Evolutionary conservation across 345 rosid genomes (phyloP), one percentile per base, ranked within the genome.

Genomic region (Ceriops decandra): DNA sequence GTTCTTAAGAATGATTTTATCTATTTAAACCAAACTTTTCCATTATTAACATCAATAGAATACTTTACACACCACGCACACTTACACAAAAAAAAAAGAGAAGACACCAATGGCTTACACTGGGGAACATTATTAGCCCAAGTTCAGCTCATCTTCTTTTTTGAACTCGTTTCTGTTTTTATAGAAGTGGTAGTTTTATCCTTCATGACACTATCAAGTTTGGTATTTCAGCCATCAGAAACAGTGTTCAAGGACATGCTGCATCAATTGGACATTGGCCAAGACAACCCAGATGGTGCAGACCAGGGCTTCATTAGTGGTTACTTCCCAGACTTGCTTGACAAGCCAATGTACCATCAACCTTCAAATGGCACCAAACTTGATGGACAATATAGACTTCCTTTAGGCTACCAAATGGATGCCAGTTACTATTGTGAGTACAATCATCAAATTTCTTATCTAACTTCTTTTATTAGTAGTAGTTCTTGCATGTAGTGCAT

Each of bases 341-440:
- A 87, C 72, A 76, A 77, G 76, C 97, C 98, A 22, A 76, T 92
- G 83, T 95, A 88, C 82, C 72, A 69, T 77, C 93, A 96, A 38
- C 80, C 90, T 9, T 3, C 30, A 16, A 95, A 92, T 65, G 86
- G 78, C 24, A 67, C 85, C 49, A 71, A 68, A 27, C 89, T 90
- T 21, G 77, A 80, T 27, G 98, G 98, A 33, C 79, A 77, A 17
- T 95, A 81, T 60, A 88, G 99, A 77, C 98, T 95, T 78, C 96
- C 98, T 57, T 65, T 95, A 71, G 98, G 99, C 17, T 95, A 95
- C 74, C 98, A 95, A 85, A 95, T 95, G 99, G 99, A 95, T 64
- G 99, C 99, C 19, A 74, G 93, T 33, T 95, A 95, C 65, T 95
- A 80, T 57, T 91, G 98, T 95, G 61, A 95, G 93, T 76, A 53